phyloP scores from a whole-genome alignment of 805 yeast genomes.

The Wickerhamiella cacticola region DNA sequence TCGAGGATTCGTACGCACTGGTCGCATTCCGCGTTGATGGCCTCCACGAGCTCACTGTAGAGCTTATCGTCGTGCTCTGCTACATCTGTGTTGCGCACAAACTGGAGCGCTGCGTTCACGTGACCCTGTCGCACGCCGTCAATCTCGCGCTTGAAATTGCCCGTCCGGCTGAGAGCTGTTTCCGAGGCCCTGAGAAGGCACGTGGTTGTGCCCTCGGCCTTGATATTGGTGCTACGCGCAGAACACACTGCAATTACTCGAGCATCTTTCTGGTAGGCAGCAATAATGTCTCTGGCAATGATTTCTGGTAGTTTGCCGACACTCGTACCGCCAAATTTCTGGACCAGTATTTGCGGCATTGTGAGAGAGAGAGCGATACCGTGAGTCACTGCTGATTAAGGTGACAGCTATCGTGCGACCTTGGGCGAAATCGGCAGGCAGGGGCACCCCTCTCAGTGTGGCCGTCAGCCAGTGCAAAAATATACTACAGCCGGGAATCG shows the following conservation, averaged over 20 bases:
- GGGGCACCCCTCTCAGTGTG: not conserved
- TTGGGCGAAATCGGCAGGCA: not conserved
- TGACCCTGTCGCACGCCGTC: constrained; percentile 71
- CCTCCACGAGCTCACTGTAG: constrained; percentile 42
- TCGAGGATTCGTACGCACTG: constrained; percentile 57
- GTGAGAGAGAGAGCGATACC: not conserved
- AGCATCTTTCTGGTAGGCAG: constrained; percentile 39
- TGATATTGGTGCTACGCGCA: constrained; percentile 83
- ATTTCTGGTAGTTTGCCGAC: constrained; percentile 87
- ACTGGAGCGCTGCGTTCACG: constrained; percentile 50
- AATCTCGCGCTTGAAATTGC: constrained; percentile 41
- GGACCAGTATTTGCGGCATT: constrained; percentile 52
- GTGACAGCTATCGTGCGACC: not conserved
- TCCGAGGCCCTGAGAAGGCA: constrained; percentile 79
- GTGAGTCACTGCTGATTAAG: not conserved
- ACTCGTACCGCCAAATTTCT: constrained; percentile 94
- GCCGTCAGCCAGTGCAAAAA: not conserved
- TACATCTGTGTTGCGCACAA: constrained; percentile 32
- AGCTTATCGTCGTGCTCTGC: constrained; percentile 26
- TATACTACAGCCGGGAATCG: constrained; percentile 30
- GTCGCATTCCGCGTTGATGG: constrained; percentile 53
- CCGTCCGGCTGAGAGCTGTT: constrained; percentile 25
- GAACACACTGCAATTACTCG: constrained; percentile 92
- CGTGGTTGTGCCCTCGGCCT: constrained; percentile 91
- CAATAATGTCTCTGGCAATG: constrained; percentile 73